phyloP scores from a whole-genome alignment of 768 basidiomycete genomes.

The Suillus subaureus region DNA sequence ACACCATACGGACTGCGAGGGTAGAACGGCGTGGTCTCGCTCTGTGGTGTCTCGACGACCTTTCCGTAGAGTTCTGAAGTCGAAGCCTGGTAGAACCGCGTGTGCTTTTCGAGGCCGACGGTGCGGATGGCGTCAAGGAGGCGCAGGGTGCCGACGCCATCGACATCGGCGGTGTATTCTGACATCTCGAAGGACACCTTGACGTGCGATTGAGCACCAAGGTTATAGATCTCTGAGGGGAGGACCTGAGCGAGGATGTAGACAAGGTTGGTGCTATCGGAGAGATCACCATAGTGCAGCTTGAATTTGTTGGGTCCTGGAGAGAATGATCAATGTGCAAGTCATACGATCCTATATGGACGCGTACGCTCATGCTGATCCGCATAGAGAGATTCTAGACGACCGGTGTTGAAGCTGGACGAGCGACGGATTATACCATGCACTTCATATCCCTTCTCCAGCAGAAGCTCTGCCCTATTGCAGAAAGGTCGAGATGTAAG shows the following conservation, averaged over 20 bases:
- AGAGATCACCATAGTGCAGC: constrained; percentile 89
- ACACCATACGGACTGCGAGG: constrained; percentile 97
- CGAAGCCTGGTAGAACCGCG: constrained; percentile 96
- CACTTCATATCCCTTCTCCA: constrained; percentile 88
- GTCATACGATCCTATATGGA: constrained; percentile 10
- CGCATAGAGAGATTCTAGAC: constrained; percentile 89
- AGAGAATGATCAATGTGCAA: constrained; percentile 2
- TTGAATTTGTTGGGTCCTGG: constrained; percentile 77
- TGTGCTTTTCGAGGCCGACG: constrained; percentile 89
- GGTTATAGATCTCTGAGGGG: constrained; percentile 96
- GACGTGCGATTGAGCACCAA: constrained; percentile 97
- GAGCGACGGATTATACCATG: constrained; percentile 97
- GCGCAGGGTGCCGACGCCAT: constrained; percentile 92
- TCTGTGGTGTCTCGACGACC: constrained; percentile 93
- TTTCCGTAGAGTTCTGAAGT: constrained; percentile 98
- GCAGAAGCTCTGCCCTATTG: constrained; percentile 74
- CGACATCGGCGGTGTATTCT: constrained; percentile 98
- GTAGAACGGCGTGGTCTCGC: constrained; percentile 96
- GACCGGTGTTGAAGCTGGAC: constrained; percentile 97
- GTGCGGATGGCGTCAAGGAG: constrained; percentile 96
- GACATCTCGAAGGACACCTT: constrained; percentile 99
- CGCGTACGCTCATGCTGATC: constrained; percentile 89
- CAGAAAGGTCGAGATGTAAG: constrained; percentile 11
- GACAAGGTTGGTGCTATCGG: constrained; percentile 96
- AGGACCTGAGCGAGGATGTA: constrained; percentile 95